phyloP scores from a whole-genome alignment of 148 eudicot species.

The Limonium bicolor region DNA sequence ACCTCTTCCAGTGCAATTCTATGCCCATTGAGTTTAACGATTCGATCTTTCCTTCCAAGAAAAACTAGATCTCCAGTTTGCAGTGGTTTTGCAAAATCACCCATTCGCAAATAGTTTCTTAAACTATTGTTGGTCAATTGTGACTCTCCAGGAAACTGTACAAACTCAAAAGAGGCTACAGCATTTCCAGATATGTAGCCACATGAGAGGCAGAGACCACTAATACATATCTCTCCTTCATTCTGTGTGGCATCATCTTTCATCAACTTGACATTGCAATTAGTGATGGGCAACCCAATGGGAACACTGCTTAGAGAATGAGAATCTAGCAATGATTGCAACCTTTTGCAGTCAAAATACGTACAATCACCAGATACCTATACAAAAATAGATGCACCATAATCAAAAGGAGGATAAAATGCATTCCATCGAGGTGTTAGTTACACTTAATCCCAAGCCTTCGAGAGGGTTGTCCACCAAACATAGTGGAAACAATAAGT shows the following conservation, averaged over 20 bases:
- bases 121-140: conserved; percentile 10
- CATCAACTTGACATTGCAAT: conserved; percentile 47
- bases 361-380: conserved; percentile 87
- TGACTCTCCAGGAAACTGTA: conserved; percentile 19
- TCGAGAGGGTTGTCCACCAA: too few relatives aligned
- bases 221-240: conserved; percentile 72
- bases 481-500: too few relatives aligned
- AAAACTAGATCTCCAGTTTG: conserved; percentile 58
- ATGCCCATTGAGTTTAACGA: conserved; percentile 68
- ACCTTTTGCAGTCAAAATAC: conserved; percentile 67
- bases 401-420: too few relatives aligned
- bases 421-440: too few relatives aligned
- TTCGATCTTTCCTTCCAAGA: conserved; percentile 80
- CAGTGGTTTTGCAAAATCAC: conserved; percentile 68
- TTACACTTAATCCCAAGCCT: too few relatives aligned
- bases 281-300: conserved; percentile 59
- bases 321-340: conserved; percentile 33
- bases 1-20: conserved; percentile 81
- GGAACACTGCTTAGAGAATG: conserved; percentile 60
- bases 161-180: conserved; percentile 20
- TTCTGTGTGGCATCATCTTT: conserved; percentile 28
- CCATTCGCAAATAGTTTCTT: conserved; percentile 46
- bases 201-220: conserved; percentile 52
- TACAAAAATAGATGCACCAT: neutral
- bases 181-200: conserved; percentile 39